Evolutionary conservation across 202 grass and related monocot genomes (phyloP), one percentile per base, ranked within the genome.

Genomic region (Digitaria exilis): DNA sequence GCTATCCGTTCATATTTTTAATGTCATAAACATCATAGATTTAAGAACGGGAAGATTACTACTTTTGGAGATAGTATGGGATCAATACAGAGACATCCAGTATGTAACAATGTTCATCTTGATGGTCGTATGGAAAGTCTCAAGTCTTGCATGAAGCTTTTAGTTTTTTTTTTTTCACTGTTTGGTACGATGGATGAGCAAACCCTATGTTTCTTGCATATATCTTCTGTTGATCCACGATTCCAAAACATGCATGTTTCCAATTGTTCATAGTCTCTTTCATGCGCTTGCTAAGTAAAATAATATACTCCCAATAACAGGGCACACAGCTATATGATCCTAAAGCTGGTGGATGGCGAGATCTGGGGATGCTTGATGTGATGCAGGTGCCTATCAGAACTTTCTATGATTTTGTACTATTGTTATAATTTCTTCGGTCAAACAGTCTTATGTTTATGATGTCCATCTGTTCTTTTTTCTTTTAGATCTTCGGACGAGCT

Each of bases 321-420:
- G 96, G 96, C 34, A 98, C 96, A 71, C 96, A 98, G 74, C 75
- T 98, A 74, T 98, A 98, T 90, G 90, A 98, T 90, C 90, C 96
- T 84, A 98, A 98, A 88, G 92, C 88, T 88, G 96, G 96, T 42
- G 96, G 92, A 64, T 98, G 92, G 92, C 82, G 89, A 85, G 96
- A 98, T 87, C 74, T 98, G 50, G 95, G 96, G 66, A 98, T 98
- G 96, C 96, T 98, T 31, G 96, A 98, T 88, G 96, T 98, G 69
- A 98, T 98, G 96, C 96, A 98, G 96, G 96, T 93, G 89, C 30
- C 42, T 68, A 54, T 57, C 68, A 80, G 54, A 82, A 89, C 74
- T 60, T 56, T 8, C 69, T 37, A 8, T 74, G 5, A 17, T 75
- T 82, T 24, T 73, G 68, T 65, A 22, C 51, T 41, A 52, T 25